phyloP scores from a whole-genome alignment of 345 rosid species.

The Acer campestre region DNA sequence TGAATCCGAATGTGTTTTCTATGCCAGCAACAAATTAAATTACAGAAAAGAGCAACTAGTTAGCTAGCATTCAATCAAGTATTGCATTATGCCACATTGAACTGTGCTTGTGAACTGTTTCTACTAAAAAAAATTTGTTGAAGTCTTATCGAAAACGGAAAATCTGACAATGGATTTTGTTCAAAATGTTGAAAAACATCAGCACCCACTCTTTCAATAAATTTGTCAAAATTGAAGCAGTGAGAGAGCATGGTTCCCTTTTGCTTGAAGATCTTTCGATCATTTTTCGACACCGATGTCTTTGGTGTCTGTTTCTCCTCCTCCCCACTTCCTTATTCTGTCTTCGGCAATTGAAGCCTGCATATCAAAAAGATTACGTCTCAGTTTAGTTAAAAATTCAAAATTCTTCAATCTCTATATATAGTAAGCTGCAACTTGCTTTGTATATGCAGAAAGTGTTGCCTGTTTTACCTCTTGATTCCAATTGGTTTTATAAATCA shows the following conservation, averaged over 20 bases:
- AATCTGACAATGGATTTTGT: not conserved
- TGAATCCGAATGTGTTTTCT: too few relatives aligned
- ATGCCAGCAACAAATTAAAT: too few relatives aligned
- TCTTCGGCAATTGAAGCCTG: conserved; percentile 77
- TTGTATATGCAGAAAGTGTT: conserved; percentile 1
- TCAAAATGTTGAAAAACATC: not conserved
- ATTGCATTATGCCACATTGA: not conserved
- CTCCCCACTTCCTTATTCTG: conserved; percentile 72
- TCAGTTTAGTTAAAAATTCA: not conserved
- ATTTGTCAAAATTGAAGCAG: not conserved
- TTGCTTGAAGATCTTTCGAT: not conserved
- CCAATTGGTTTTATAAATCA: conserved; percentile 78
- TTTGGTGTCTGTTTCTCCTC: conserved; percentile 31
- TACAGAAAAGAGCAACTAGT: not conserved
- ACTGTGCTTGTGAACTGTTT: not conserved
- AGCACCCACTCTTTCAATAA: not conserved
- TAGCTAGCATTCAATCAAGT: not conserved
- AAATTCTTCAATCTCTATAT: not conserved
- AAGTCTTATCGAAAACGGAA: not conserved
- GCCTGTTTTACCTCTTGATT: conserved; percentile 48
- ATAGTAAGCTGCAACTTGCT: not conserved
- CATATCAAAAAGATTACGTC: conserved; percentile 8
- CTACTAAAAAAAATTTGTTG: too few relatives aligned
- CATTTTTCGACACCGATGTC: conserved; percentile 2
- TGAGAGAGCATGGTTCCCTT: not conserved